These are phyloP conservation scores for Cordyceps pruinosa DNA, from an alignment of 2,329 filamentous ascomycete genomes.

Conservation along the genomic window DNA sequence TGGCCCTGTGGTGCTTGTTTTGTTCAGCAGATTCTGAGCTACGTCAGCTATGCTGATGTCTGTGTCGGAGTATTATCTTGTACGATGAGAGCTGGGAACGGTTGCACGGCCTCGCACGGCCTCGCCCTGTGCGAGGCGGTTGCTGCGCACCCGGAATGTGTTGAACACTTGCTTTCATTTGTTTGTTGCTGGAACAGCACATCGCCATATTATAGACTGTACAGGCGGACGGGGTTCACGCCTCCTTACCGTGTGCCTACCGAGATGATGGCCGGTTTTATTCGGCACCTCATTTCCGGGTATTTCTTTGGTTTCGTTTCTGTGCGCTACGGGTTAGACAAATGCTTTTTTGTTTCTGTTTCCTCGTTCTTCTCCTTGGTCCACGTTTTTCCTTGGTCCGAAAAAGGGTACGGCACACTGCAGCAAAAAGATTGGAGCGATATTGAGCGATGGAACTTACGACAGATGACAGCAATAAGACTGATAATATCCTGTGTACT, in stretches of 20 bases:
- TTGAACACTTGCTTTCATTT: constrained; percentile 10
- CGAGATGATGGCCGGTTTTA: constrained; percentile 24
- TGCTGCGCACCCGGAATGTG: not conserved
- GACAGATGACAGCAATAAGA: constrained; percentile 9
- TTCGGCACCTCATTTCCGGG: constrained; percentile 16
- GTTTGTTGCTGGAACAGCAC: constrained; percentile 9
- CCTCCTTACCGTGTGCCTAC: constrained; percentile 20
- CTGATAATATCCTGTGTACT: constrained; percentile 1
- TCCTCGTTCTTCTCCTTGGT: not conserved
- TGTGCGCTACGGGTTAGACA: constrained; percentile 10
- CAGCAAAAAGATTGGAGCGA: constrained; percentile 10
- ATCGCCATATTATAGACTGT: constrained; percentile 26
- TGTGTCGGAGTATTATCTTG: not conserved
- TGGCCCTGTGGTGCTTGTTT: constrained; percentile 14
- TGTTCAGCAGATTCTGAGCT: constrained; percentile 13
- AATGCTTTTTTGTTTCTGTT: constrained; percentile 13
- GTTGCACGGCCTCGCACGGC: not conserved
- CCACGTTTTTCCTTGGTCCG: not conserved
- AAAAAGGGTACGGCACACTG: constrained; percentile 2
- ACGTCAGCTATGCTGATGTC: not conserved
- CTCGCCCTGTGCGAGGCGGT: not conserved
- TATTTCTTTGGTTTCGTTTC: constrained; percentile 3
- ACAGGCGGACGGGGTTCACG: constrained; percentile 31
- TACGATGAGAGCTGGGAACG: not conserved
- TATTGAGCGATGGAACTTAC: constrained; percentile 1